Conservation (phyloP, 768 basidiomycete species). For the Leccinum longicurvipes region DNA sequence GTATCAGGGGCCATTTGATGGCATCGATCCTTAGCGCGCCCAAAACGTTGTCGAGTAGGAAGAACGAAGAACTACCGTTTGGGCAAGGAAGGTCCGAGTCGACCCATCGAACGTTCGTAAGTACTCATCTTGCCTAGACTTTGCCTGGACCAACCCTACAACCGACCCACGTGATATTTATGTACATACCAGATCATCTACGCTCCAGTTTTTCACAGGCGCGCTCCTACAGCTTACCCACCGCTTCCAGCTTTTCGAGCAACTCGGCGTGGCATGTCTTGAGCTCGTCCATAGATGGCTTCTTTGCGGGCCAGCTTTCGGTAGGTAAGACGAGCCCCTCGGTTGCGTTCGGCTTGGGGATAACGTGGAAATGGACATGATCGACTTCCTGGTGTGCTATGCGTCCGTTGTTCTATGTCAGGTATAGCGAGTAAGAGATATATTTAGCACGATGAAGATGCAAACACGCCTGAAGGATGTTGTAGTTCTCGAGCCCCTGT, state of each 20-base stretch:
- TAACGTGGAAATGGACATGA: conserved; percentile 93
- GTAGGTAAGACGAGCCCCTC: conserved; percentile 70
- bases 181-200: not conserved
- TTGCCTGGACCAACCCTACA: no score
- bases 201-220: not conserved
- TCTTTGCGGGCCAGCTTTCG: conserved; percentile 49
- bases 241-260: conserved; percentile 12
- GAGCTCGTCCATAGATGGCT: conserved; percentile 19
- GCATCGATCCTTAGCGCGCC: no score
- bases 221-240: conserved; percentile 15
- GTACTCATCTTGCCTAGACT: not conserved
- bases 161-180: not conserved
- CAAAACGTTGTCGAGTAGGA: not conserved
- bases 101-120: not conserved
- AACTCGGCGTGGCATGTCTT: conserved; percentile 21
- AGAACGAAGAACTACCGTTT: not conserved
- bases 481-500: conserved; percentile 75
- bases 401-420: conserved; percentile 60
- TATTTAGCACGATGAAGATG: not conserved
- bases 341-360: conserved; percentile 74
- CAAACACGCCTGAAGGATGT: conserved; percentile 62
- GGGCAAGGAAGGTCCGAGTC: not conserved
- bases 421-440: not conserved
- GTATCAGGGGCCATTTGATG: no score
- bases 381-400: conserved; percentile 69